phyloP scores from a whole-genome alignment of 805 yeast species.

The Myxozyma neotropica region DNA sequence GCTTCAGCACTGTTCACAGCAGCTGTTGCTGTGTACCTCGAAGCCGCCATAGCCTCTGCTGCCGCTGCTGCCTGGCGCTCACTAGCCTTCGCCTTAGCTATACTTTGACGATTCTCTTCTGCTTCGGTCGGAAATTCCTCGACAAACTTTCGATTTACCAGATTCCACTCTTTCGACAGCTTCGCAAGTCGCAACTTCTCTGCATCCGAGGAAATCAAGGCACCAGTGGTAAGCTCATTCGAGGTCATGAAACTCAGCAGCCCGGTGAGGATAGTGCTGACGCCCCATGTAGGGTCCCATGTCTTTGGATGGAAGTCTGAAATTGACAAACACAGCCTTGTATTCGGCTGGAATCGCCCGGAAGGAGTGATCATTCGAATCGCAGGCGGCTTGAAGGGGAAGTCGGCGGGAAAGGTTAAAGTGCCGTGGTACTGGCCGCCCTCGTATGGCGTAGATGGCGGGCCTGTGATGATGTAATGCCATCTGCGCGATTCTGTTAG shows the following conservation, averaged over 20 bases:
- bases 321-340: slow-evolving; percentile 85
- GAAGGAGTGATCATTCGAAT: slow-evolving; percentile 88
- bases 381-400: slow-evolving; percentile 91
- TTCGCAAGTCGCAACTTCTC: slow-evolving; percentile 62
- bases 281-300: slow-evolving; percentile 98
- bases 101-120: slow-evolving; percentile 46
- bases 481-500: slow-evolving; percentile 46
- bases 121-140: slow-evolving; percentile 71
- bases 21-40: neutral
- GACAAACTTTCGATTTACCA: slow-evolving; percentile 63
- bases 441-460: slow-evolving; percentile 77
- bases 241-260: slow-evolving; percentile 90
- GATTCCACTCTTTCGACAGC: slow-evolving; percentile 66
- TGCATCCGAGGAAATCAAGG: slow-evolving; percentile 64
- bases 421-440: slow-evolving; percentile 87
- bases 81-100: slow-evolving; percentile 25
- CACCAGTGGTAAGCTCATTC: slow-evolving; percentile 81
- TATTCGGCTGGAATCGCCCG: slow-evolving; percentile 81
- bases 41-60: slow-evolving; percentile 22
- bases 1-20: neutral
- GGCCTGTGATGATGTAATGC: slow-evolving; percentile 87
- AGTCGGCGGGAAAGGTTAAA: slow-evolving; percentile 80
- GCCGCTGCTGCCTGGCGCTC: slow-evolving; percentile 1
- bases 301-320: slow-evolving; percentile 92
- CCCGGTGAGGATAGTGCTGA: slow-evolving; percentile 83